Conservation (phyloP, 2,329 filamentous ascomycete genomes). For the Xylariaceae sp. region DNA sequence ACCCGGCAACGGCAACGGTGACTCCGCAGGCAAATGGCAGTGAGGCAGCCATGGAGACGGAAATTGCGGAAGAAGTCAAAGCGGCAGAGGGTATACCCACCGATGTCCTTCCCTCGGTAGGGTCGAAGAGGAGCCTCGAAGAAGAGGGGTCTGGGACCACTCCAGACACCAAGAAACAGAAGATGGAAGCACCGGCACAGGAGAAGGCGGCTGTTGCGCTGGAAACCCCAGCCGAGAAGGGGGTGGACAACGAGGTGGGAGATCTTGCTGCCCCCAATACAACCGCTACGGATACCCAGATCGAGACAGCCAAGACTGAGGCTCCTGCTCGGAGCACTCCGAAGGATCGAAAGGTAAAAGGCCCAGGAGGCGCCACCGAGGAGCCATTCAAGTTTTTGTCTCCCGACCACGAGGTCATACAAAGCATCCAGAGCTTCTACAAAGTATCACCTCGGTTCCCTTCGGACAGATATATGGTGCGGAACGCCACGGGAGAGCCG, state of each 20-base stretch:
- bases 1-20: constrained; percentile 7
- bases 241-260: constrained; percentile 4
- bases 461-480: constrained; percentile 86
- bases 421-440: constrained; percentile 77
- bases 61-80: constrained; percentile 30
- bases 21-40: constrained; percentile 13
- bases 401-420: constrained; percentile 65
- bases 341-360: constrained; percentile 35
- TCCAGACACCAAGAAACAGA: constrained; percentile 40
- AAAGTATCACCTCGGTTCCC: constrained; percentile 78
- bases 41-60: constrained; percentile 18
- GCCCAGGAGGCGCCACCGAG: constrained; percentile 53
- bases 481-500: constrained; percentile 81
- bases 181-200: constrained; percentile 25
- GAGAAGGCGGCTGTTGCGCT: constrained; percentile 14
- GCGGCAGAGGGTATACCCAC: constrained; percentile 24
- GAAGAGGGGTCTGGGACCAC: constrained; percentile 29
- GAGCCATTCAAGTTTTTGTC: constrained; percentile 92
- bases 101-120: constrained; percentile 23
- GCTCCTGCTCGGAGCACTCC: constrained; percentile 10
- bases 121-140: constrained; percentile 27
- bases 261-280: constrained; percentile 7
- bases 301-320: constrained; percentile 11
- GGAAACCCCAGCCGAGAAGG: constrained; percentile 11
- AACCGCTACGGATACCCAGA: constrained; percentile 11